Evolutionary conservation across 139 green algal genomes (phyloP).

Genomic region (Diplosphaera chodatii): DNA sequence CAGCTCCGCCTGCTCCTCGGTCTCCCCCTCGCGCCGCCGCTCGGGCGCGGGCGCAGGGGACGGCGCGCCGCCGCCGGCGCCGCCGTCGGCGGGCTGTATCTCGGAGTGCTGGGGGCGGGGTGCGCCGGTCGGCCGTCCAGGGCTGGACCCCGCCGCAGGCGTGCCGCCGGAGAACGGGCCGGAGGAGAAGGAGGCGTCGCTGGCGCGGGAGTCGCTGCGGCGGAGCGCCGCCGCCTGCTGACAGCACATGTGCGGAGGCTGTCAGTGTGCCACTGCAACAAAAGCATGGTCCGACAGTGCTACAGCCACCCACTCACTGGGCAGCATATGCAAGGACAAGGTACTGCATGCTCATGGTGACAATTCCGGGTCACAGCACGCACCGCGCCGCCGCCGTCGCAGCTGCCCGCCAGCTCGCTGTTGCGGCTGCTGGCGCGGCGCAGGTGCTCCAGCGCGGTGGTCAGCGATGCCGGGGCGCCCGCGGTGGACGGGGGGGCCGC

Average conservation of each 20-base stretch:
- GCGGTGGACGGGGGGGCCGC: too few relatives aligned
- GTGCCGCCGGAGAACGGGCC: background rate
- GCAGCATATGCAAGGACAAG: too few relatives aligned
- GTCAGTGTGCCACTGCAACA: too few relatives aligned
- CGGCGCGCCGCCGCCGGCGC: background rate
- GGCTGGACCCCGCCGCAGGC: background rate
- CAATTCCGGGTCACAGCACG: too few relatives aligned
- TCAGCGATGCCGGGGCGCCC: background rate
- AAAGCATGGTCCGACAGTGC: too few relatives aligned
- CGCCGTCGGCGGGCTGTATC: background rate
- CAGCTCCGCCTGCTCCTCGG: conserved; percentile 2
- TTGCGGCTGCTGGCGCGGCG: background rate
- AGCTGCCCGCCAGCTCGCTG: background rate
- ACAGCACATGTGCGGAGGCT: too few relatives aligned
- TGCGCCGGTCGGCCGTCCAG: background rate
- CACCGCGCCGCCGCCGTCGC: too few relatives aligned
- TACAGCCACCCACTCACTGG: too few relatives aligned
- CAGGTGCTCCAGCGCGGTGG: background rate
- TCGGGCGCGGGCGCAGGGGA: background rate
- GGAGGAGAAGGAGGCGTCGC: background rate
- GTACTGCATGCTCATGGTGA: too few relatives aligned
- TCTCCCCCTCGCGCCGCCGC: background rate
- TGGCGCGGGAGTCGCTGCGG: background rate
- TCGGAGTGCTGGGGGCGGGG: background rate
- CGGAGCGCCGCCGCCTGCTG: background rate